A percentile compares a stretch with the other conserved stretches of the same genome.
These are phyloP conservation scores for Aspergillus heteromorphus DNA, from an alignment of 495 filamentous ascomycete genomes.

Conservation along the genomic window DNA sequence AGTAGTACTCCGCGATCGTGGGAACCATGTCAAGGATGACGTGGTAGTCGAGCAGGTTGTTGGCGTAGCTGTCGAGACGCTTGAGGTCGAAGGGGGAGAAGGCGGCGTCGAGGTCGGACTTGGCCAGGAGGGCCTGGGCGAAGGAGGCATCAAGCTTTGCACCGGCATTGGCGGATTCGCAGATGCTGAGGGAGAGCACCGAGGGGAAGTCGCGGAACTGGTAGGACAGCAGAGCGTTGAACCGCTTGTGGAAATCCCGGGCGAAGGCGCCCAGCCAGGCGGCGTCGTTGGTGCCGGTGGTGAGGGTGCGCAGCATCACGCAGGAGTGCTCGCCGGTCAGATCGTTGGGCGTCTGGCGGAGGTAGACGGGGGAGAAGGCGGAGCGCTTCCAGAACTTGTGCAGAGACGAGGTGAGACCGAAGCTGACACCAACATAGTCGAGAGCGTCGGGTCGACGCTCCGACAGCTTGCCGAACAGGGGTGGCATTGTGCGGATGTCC, in stretches of 20 bases:
- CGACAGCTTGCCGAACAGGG: constrained; percentile 81
- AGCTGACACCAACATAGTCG: constrained; percentile 93
- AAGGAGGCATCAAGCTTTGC: constrained; percentile 51
- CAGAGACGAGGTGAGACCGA: constrained; percentile 79
- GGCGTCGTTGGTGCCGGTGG: constrained; percentile 55
- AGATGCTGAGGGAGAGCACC: constrained; percentile 76
- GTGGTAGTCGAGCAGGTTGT: constrained; percentile 95
- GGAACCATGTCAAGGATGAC: constrained; percentile 94
- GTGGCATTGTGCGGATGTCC: constrained; percentile 86
- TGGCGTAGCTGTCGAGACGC: constrained; percentile 88
- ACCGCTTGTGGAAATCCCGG: constrained; percentile 86
- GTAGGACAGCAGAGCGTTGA: constrained; percentile 82
- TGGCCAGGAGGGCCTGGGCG: constrained; percentile 52
- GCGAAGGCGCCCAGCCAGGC: constrained; percentile 87
- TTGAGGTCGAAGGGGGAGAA: constrained; percentile 93
- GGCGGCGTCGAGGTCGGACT: constrained; percentile 63
- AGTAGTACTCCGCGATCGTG: constrained; percentile 71
- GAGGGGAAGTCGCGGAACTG: constrained; percentile 85
- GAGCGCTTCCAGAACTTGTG: constrained; percentile 96
- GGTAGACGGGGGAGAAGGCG: constrained; percentile 84
- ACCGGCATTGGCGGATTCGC: constrained; percentile 77
- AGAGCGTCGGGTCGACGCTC: constrained; percentile 76
- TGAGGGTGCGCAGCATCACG: constrained; percentile 83
- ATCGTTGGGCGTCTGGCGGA: constrained; percentile 93
- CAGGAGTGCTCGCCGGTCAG: constrained; percentile 96